These are phyloP conservation scores for Cyclocybe cylindracea DNA, from an alignment of 768 basidiomycete species.

Conservation along the genomic window DNA sequence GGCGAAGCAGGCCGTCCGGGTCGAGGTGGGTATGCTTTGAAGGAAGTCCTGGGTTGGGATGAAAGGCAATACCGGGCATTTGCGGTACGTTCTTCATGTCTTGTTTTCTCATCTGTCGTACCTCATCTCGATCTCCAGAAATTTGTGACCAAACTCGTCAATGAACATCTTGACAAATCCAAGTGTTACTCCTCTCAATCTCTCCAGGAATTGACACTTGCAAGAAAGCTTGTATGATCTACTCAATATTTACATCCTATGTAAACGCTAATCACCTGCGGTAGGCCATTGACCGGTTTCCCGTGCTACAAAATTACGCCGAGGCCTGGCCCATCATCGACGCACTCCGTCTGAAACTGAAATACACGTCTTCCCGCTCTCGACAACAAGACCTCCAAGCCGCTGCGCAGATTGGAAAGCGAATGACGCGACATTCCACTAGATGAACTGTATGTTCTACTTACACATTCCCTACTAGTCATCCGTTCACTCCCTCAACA, in stretches of 20 bases:
- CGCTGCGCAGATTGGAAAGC: too few relatives aligned
- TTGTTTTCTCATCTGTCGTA: not conserved
- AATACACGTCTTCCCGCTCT: not conserved
- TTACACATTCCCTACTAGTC: too few relatives aligned
- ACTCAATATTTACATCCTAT: not conserved
- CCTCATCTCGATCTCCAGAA: not conserved
- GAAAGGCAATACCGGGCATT: slow-evolving; percentile 11
- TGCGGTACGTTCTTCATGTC: slow-evolving; percentile 15
- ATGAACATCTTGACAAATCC: slow-evolving; percentile 10
- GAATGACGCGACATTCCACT: too few relatives aligned
- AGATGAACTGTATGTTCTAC: too few relatives aligned
- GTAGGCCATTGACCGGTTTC: not conserved
- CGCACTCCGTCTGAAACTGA: not conserved
- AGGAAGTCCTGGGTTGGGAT: slow-evolving; percentile 19
- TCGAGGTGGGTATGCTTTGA: slow-evolving; percentile 24
- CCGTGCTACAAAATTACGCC: not conserved
- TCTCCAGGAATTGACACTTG: not conserved
- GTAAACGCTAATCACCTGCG: not conserved
- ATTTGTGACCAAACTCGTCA: slow-evolving; percentile 8
- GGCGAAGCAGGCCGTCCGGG: slow-evolving; percentile 22
- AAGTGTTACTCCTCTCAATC: slow-evolving; percentile 9
- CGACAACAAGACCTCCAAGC: not conserved
- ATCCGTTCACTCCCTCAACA: too few relatives aligned
- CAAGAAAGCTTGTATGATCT: not conserved
- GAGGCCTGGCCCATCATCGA: not conserved